Evolutionary conservation across 1,284 basidiomycete species (phyloP).

Genomic region (Ustanciosporium gigantosporum): DNA sequence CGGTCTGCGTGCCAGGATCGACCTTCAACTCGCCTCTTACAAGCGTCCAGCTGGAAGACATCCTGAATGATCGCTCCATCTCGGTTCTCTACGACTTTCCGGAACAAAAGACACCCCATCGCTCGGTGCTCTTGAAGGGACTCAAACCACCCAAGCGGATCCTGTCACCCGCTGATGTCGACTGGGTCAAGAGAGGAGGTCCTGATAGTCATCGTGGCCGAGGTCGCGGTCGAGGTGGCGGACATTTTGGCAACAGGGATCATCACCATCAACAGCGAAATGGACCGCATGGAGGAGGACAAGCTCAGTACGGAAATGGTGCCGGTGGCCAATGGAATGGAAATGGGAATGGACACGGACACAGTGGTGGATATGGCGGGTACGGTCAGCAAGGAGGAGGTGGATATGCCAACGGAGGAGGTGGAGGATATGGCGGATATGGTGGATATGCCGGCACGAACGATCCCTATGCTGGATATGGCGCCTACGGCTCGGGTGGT

Average conservation of each 20-base stretch:
- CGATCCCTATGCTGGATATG: constrained; percentile 9
- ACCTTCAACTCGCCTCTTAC: constrained; percentile 79
- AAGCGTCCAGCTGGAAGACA: constrained; percentile 67
- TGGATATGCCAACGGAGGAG: constrained; percentile 10
- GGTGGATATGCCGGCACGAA: constrained; percentile 4
- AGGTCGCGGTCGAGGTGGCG: constrained; percentile 61
- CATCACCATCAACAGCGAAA: constrained; percentile 28
- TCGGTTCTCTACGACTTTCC: constrained; percentile 90
- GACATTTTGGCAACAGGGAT: constrained; percentile 33
- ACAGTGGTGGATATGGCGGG: background rate
- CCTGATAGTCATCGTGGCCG: constrained; percentile 49
- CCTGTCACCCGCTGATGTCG: constrained; percentile 75
- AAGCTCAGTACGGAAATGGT: constrained; percentile 7
- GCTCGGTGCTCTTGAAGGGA: constrained; percentile 79
- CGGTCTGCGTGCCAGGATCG: constrained; percentile 85
- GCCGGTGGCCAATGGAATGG: constrained; percentile 1
- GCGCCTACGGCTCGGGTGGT: constrained; percentile 7
- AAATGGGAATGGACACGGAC: constrained; percentile 1
- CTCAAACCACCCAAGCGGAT: constrained; percentile 69
- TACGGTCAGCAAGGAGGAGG: constrained; percentile 2
- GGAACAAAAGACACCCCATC: constrained; percentile 79
- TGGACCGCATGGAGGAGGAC: constrained; percentile 3
- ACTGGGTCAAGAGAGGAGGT: constrained; percentile 67
- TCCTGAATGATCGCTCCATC: constrained; percentile 81
- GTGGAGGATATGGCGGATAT: constrained; percentile 21